phyloP scores from a whole-genome alignment of 2,329 filamentous ascomycete genomes.

The Fusarium haematococcum region DNA sequence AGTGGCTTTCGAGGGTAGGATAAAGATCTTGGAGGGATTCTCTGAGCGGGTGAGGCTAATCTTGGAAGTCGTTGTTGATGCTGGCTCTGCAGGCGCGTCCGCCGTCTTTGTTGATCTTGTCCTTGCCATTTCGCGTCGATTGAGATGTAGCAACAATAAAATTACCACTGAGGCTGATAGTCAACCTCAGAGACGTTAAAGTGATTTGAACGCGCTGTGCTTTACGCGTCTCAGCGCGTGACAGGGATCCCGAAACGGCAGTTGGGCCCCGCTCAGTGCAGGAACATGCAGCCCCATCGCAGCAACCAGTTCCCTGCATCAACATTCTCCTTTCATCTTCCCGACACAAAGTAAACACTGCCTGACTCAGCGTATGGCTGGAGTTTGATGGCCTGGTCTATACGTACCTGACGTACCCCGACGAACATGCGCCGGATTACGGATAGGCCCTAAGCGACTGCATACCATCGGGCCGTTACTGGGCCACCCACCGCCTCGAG shows the following conservation, averaged over 20 bases:
- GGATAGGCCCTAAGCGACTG: constrained; percentile 24
- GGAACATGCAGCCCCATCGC: constrained; percentile 13
- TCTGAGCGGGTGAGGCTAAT: constrained; percentile 55
- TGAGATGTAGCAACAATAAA: not conserved
- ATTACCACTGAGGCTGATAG: not conserved
- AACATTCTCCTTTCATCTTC: constrained; percentile 28
- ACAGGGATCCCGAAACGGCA: constrained; percentile 19
- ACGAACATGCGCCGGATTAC: constrained; percentile 34
- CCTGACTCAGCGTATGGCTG: constrained; percentile 17
- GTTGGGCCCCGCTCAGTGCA: constrained; percentile 3
- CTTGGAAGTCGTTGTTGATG: constrained; percentile 46
- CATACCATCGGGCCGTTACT: constrained; percentile 31
- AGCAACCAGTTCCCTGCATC: constrained; percentile 33
- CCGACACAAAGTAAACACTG: not conserved
- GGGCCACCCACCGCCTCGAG: constrained; percentile 17
- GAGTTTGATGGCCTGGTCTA: constrained; percentile 35
- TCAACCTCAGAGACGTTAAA: not conserved
- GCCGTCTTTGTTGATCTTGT: constrained; percentile 59
- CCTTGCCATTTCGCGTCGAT: constrained; percentile 57
- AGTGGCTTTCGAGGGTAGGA: constrained; percentile 68
- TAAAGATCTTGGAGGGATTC: constrained; percentile 67
- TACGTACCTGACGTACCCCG: constrained; percentile 21
- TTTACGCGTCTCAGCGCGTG: constrained; percentile 31
- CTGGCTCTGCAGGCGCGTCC: constrained; percentile 44
- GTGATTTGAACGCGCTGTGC: constrained; percentile 14